Conservation (phyloP, 2,329 filamentous ascomycete genomes). For the Tolypocladium sp. region DNA sequence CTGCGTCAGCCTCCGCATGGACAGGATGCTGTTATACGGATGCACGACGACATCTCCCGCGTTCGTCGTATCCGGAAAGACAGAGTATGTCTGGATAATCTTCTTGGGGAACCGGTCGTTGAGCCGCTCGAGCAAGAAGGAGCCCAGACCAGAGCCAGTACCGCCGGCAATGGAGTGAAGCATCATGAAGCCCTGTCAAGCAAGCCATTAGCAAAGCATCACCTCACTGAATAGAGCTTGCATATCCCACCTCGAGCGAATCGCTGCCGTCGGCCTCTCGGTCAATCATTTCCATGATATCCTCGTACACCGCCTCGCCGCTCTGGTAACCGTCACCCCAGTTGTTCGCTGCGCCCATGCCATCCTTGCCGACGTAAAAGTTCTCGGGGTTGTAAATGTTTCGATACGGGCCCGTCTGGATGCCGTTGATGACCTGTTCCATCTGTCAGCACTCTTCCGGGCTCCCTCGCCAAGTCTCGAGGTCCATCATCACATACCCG, state of each 20-base stretch:
- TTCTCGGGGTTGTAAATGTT: constrained; percentile 99
- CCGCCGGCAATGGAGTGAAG: constrained; percentile 96
- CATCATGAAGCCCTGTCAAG: constrained; percentile 80
- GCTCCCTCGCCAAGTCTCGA: neutral
- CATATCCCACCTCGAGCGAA: constrained; percentile 66
- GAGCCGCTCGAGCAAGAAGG: constrained; percentile 86
- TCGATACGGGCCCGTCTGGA: constrained; percentile 87
- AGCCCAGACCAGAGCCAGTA: constrained; percentile 91
- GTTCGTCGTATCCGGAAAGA: constrained; percentile 89
- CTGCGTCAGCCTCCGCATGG: constrained; percentile 83
- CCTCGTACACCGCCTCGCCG: constrained; percentile 84
- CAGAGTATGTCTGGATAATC: constrained; percentile 97
- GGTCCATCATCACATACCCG: constrained; percentile 41
- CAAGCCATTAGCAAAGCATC: constrained; percentile 18
- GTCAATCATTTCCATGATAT: constrained; percentile 99
- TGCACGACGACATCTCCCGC: constrained; percentile 90
- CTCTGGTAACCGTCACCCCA: constrained; percentile 96
- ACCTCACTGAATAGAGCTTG: neutral
- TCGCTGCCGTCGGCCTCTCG: constrained; percentile 96
- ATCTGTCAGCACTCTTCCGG: neutral
- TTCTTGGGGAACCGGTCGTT: constrained; percentile 99
- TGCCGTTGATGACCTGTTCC: constrained; percentile 69
- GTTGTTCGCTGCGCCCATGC: constrained; percentile 91
- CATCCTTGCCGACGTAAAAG: constrained; percentile 93
- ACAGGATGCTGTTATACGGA: constrained; percentile 92